Evolutionary conservation across 345 rosid genomes (phyloP).

Genomic region (Melastoma malabathricum): DNA sequence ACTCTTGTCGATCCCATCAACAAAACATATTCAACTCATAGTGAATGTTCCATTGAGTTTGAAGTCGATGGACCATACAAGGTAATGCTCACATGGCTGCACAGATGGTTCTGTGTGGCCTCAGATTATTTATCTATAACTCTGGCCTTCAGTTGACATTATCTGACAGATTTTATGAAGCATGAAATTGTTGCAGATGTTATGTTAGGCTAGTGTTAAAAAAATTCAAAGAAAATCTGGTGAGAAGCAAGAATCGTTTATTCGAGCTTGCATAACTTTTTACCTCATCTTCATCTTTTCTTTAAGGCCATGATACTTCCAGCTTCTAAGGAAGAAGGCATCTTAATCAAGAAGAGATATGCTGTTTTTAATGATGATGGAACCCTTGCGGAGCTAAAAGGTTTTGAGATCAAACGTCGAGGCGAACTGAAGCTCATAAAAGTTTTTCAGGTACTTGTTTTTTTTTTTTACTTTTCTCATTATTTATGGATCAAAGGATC

Average conservation of each 20-base stretch:
- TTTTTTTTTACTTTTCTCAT: conserved; percentile 4
- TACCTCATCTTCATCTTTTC: conserved; percentile 9
- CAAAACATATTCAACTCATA: conserved; percentile 63
- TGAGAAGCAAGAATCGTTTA: neutral
- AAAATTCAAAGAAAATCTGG: too few species aligned
- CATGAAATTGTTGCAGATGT: too few species aligned
- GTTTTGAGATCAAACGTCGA: conserved; percentile 98
- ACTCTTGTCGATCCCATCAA: conserved; percentile 64
- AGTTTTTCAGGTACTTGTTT: conserved; percentile 82
- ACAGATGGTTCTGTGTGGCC: too few species aligned
- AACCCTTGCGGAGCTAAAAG: conserved; percentile 95
- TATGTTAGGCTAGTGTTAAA: too few species aligned
- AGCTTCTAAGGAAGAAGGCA: conserved; percentile 98
- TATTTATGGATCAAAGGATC: too few species aligned
- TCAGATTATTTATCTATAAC: conserved; percentile 1
- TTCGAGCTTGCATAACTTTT: conserved; percentile 11
- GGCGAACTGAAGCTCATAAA: conserved; percentile 98
- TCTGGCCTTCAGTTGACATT: too few species aligned
- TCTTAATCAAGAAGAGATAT: conserved; percentile 88
- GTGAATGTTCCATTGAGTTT: conserved; percentile 98
- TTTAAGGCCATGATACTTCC: conserved; percentile 94
- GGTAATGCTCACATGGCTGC: conserved; percentile 34
- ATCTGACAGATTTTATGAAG: too few species aligned
- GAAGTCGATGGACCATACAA: conserved; percentile 99
- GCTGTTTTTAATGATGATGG: conserved; percentile 99